These are phyloP conservation scores for Metschnikowia continentalis DNA, from an alignment of 805 yeast species.

Conservation along the genomic window DNA sequence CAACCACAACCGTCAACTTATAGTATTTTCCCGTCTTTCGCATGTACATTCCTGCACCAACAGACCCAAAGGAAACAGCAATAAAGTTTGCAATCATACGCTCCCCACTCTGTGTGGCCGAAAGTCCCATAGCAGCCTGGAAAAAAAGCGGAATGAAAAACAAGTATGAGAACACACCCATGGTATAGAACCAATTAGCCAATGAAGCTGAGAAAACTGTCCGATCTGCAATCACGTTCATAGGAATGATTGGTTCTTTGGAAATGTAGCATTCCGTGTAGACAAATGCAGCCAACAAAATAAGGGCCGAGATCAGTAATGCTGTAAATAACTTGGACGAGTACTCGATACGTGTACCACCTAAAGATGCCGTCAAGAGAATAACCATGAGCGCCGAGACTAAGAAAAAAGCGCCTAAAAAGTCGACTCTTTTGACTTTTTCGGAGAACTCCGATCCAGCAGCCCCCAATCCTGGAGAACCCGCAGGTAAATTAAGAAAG, in stretches of 20 bases:
- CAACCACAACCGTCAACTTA: conserved; percentile 39
- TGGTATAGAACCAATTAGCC: conserved; percentile 66
- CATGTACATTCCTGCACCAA: conserved; percentile 65
- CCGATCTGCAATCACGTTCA: conserved; percentile 50
- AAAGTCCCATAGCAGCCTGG: conserved; percentile 47
- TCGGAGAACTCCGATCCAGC: conserved; percentile 42
- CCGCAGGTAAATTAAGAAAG: conserved; percentile 46
- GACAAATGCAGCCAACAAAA: conserved; percentile 40
- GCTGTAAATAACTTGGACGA: conserved; percentile 37
- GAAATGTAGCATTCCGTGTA: conserved; percentile 51
- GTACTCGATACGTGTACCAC: conserved; percentile 54
- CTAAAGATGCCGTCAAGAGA: conserved; percentile 62
- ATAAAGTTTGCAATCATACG: conserved; percentile 63
- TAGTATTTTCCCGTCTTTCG: conserved; percentile 63
- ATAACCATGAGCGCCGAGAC: conserved; percentile 56
- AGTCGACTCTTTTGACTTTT: conserved; percentile 48
- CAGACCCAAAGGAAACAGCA: conserved; percentile 64
- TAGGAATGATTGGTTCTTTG: conserved; percentile 64
- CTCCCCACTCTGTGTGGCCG: conserved; percentile 55
- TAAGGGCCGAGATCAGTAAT: conserved; percentile 30
- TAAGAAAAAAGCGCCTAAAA: conserved; percentile 31
- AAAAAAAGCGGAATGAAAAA: conserved; percentile 71
- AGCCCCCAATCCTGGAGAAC: conserved; percentile 54
- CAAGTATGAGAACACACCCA: conserved; percentile 59
- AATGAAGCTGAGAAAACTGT: conserved; percentile 64